These are phyloP conservation scores for Monosporascus sp. DNA, from an alignment of 2,329 filamentous ascomycete genomes.

Conservation along the genomic window DNA sequence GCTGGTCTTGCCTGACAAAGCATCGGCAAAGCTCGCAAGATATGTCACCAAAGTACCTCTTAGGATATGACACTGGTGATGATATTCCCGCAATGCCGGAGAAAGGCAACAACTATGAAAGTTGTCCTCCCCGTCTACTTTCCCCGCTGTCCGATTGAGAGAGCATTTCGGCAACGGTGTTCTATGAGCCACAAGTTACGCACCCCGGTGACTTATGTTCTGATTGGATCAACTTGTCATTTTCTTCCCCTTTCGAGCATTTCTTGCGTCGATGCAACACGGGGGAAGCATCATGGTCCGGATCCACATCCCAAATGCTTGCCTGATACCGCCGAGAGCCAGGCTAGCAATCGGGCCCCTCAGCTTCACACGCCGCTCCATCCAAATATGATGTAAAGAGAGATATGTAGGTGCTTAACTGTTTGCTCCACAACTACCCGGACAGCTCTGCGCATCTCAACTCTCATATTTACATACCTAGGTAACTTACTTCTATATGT, in stretches of 20 bases:
- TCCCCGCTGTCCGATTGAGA: background rate
- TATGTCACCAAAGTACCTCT: background rate
- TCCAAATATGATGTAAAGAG: constrained; percentile 7
- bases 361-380: constrained; percentile 10
- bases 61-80: background rate
- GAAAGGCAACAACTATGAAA: background rate
- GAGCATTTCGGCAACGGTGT: too few species aligned
- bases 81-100: background rate
- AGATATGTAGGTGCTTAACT: too few species aligned
- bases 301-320: background rate
- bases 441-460: too few species aligned
- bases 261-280: background rate
- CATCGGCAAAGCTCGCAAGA: background rate
- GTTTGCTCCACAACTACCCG: too few species aligned
- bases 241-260: background rate
- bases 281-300: background rate
- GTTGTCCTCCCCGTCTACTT: background rate
- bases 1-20: background rate
- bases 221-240: too few species aligned
- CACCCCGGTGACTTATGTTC: constrained; percentile 3
- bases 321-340: background rate
- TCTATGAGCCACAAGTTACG: too few species aligned
- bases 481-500: background rate
- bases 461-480: background rate
- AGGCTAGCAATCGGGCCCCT: background rate